Percentiles rank a stretch among this genome's conserved stretches.
phyloP scores from a whole-genome alignment of 345 rosid species.

The Camelina neglecta region DNA sequence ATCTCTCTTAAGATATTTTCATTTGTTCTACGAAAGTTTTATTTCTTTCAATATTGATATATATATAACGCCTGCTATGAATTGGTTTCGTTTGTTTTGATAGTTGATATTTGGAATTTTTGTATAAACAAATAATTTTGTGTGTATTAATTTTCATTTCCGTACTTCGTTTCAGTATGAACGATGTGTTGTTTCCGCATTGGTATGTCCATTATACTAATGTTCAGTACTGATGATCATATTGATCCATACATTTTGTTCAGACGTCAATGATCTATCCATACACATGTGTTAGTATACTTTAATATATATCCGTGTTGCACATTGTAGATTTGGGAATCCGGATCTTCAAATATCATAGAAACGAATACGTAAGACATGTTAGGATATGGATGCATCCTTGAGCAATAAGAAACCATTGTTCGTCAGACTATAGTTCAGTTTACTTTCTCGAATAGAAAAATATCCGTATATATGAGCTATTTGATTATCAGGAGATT shows the following conservation, averaged over 20 bases:
- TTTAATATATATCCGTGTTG: not conserved
- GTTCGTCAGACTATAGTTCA: not conserved
- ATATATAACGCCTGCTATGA: not conserved
- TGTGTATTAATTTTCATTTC: not conserved
- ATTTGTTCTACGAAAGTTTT: not conserved
- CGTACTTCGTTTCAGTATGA: not conserved
- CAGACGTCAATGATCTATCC: not conserved
- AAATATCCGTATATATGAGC: not conserved
- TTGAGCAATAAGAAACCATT: not conserved
- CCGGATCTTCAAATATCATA: not conserved
- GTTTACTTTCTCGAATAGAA: not conserved
- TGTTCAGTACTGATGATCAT: not conserved
- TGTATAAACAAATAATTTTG: not conserved
- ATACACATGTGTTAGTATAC: not conserved
- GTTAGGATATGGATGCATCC: not conserved
- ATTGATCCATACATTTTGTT: not conserved
- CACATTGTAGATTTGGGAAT: not conserved
- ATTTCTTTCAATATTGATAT: slow-evolving; percentile 3
- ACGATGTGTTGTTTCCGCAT: not conserved
- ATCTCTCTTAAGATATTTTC: slow-evolving; percentile 2
- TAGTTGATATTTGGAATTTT: not conserved
- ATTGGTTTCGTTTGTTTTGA: slow-evolving; percentile 7
- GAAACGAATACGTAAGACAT: no score
- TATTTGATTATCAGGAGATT: not conserved
- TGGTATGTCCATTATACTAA: not conserved